A percentile compares a stretch with the other conserved stretches of the same genome.
Evolutionary conservation across 352 stramenopile genomes (phyloP).

Genomic region (Aphanomyces stellatus): DNA sequence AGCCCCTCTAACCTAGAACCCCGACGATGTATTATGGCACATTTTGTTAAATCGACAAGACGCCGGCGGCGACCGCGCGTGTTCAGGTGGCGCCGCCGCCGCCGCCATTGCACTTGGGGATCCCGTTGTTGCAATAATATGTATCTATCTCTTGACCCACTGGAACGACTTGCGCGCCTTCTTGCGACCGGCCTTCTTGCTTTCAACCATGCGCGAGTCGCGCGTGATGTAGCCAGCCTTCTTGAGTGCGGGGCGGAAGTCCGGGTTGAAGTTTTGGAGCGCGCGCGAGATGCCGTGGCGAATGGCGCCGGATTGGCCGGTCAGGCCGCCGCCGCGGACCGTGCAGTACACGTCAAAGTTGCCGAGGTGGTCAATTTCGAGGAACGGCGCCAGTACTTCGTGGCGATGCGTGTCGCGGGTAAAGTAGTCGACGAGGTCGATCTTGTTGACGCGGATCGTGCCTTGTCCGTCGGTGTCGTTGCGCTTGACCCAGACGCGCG

Average conservation of each 20-base stretch:
- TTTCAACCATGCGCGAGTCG: constrained; percentile 94
- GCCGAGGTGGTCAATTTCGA: constrained; percentile 57
- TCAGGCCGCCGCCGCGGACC: constrained; percentile 89
- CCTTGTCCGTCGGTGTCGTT: constrained; percentile 64
- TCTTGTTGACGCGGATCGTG: constrained; percentile 91
- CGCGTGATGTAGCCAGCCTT: constrained; percentile 88
- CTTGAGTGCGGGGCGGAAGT: constrained; percentile 88
- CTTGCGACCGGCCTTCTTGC: constrained; percentile 93
- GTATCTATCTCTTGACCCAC: constrained; percentile 97
- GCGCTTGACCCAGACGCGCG: constrained; percentile 91
- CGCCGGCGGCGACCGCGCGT: too few species aligned
- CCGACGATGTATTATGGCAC: too few species aligned
- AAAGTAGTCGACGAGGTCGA: constrained; percentile 91
- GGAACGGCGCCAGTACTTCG: constrained; percentile 76
- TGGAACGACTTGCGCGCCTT: constrained; percentile 97
- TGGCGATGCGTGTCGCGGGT: constrained; percentile 84
- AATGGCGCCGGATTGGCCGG: constrained; percentile 90
- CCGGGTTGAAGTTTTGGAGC: constrained; percentile 91
- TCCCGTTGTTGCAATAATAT: too few species aligned
- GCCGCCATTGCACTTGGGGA: too few species aligned
- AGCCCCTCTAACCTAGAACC: too few species aligned
- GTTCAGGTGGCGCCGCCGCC: too few species aligned
- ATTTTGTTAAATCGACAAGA: too few species aligned
- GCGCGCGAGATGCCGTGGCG: constrained; percentile 89
- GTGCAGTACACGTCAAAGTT: constrained; percentile 89